Percentiles rank a stretch among this genome's conserved stretches.
Evolutionary conservation across 768 basidiomycete species (phyloP).

Genomic region (Mycena kentingensis): DNA sequence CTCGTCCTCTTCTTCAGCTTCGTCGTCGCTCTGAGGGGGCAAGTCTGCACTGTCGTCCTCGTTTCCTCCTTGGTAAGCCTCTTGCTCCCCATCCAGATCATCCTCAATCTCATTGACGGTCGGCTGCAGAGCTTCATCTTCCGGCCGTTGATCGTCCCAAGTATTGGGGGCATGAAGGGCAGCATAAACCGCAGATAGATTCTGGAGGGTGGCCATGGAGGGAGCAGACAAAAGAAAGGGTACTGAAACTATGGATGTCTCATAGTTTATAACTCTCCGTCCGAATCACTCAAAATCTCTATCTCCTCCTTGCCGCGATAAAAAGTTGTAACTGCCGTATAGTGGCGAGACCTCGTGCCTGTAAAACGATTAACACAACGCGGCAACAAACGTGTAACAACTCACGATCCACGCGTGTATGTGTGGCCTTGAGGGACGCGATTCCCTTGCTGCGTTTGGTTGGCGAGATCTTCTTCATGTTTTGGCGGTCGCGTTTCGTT

Average conservation of each 20-base stretch:
- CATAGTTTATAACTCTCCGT: constrained; percentile 7
- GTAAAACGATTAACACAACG: neutral
- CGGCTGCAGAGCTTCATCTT: constrained; percentile 7
- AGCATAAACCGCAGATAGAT: too few relatives aligned
- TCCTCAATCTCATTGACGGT: constrained; percentile 23
- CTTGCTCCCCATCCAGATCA: constrained; percentile 29
- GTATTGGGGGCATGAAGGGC: too few relatives aligned
- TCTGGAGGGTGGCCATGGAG: neutral
- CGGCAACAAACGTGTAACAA: too few relatives aligned
- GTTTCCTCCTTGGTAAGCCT: constrained; percentile 6
- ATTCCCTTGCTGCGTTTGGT: too few relatives aligned
- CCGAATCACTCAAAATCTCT: constrained; percentile 7
- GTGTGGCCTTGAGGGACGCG: too few relatives aligned
- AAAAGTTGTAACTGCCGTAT: constrained; percentile 2
- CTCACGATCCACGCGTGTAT: too few relatives aligned
- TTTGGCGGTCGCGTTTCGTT: too few relatives aligned
- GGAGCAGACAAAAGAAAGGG: constrained; percentile 4
- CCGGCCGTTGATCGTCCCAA: neutral
- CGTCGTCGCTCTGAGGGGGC: constrained; percentile 14
- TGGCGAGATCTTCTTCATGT: too few relatives aligned
- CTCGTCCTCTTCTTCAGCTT: constrained; percentile 13
- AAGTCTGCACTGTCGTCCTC: neutral
- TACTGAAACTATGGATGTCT: constrained; percentile 3
- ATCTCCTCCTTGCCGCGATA: constrained; percentile 8
- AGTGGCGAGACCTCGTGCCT: too few relatives aligned